Conservation (phyloP, 2,329 filamentous ascomycete genomes). For the Hypoxylon sp. region DNA sequence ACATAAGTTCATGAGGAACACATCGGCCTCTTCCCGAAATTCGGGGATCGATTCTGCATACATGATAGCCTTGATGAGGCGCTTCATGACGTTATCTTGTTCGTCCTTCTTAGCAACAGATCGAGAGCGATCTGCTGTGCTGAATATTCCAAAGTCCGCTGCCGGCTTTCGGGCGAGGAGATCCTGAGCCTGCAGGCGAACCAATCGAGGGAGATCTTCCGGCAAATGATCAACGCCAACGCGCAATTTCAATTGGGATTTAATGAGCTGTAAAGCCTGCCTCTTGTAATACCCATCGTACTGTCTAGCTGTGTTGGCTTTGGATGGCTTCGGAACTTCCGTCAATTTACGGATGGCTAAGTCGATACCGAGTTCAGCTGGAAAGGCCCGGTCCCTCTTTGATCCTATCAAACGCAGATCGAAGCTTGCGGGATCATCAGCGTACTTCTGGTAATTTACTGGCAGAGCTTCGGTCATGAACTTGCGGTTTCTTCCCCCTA, state of each 20-base stretch:
- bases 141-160: constrained; percentile 78
- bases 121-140: constrained; percentile 81
- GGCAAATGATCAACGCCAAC: constrained; percentile 90
- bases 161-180: constrained; percentile 80
- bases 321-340: constrained; percentile 78
- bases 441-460: constrained; percentile 86
- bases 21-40: constrained; percentile 80
- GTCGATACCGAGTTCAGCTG: constrained; percentile 87
- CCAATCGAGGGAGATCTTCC: constrained; percentile 86
- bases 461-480: constrained; percentile 92
- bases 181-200: constrained; percentile 92
- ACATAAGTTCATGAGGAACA: constrained; percentile 85
- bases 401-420: constrained; percentile 92
- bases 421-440: constrained; percentile 89
- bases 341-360: constrained; percentile 89
- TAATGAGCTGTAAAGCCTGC: constrained; percentile 90
- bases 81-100: constrained; percentile 86
- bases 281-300: constrained; percentile 90
- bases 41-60: constrained; percentile 87
- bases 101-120: constrained; percentile 89
- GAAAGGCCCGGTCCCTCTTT: constrained; percentile 89
- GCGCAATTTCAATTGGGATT: constrained; percentile 89
- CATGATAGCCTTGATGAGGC: constrained; percentile 89
- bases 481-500: constrained; percentile 94
- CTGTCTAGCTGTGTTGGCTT: constrained; percentile 68